Base-by-base conservation (phyloP, 2,329 filamentous ascomycete species). In the Didymella pomorum region DNA sequence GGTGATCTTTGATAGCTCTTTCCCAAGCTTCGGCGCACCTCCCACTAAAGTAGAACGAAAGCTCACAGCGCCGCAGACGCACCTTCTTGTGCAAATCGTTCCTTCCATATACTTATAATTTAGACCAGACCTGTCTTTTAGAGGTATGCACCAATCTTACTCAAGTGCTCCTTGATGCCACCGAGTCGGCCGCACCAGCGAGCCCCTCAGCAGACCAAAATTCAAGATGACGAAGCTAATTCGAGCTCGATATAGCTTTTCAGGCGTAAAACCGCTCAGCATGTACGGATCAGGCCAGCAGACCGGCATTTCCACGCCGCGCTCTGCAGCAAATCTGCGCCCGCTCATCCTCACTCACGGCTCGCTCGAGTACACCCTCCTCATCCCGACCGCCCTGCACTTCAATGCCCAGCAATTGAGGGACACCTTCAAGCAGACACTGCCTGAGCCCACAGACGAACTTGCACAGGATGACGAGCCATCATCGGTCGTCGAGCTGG, bases 381-480 rank as follows among this genome's bases (percentile, higher is more conserved):
- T 97, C 74, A 91, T 99, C 76, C 94, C 95, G 58, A 98, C 95
- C 69, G 91, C 89, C 73, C 87, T 97, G 64, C 95, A 99, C 81
- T 99, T 96, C 84, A 93, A 95, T 79, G 95, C 95, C 71, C 90
- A 93, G 61, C 92, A 97, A 82, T 85, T 98, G 75, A 96, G 94
- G 84, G 93, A 97, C 71, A 86, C 88, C 67, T 99, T 99, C 81
- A 86, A 88, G 66, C 85, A 91, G 46, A 92, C 89, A 65, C 86
- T 99, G 68, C 96, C 96, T 52, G 84, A 89, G 71, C 91, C 95
- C 57, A 99, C 96, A 76, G 95, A 99, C 77, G 95, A 99, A 83
- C 87, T 98, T 65, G 96, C 95, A 61, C 93, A 94, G 76, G 96
- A 99, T 83, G 95, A 99, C 71, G 96, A 99, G 83, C 95, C 95